Base-by-base conservation (phyloP, 1,139 yeast genomes). In the Diutina neorugosa region DNA sequence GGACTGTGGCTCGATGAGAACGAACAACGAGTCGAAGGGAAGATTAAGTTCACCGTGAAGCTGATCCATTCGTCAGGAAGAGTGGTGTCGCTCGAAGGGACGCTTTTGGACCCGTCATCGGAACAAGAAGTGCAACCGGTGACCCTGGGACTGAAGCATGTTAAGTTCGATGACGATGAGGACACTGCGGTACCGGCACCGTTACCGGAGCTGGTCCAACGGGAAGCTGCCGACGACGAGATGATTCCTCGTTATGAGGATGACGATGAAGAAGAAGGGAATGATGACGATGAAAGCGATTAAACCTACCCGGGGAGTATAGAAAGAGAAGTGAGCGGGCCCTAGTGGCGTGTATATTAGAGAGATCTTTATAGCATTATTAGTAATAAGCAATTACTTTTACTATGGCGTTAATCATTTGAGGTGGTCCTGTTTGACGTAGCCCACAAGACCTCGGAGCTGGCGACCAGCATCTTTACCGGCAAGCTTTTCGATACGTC, bases 1-100 rank as follows among this genome's bases (percentile, higher is more conserved):
- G 98, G 98, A 1, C 78, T 86, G 65, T 93, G 98, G 98, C 74
- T 74, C 12, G 96, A 91, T 64, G 85, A 75, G 52, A 71, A 79
- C 53, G 95, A 85, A 21, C 73, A 77, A 53, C 81, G 82, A 55
- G 73, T 93, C 44, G 96, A 86, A 60, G 97, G 96, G 2, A 88
- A 86, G 66, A 67, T 91, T 54, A 74, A 74, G 59, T 90, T 93
- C 66, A 80, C 83, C 7, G 80, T 91, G 44, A 86, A 82, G 64
- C 74, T 82, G 40, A 76, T 91, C 55, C 84, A 84, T 62, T 82
- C 87, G 18, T 78, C 91, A 4, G 96, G 96, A 16, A 82, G 83
- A 65, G 84, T 89, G 55, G 82, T 90, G 19, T 84, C 94, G 7
- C 77, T 91, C 16, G 96, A 89, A 58, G 98, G 98, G 16, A 83